Percentiles rank a stretch among this genome's conserved stretches.
Evolutionary conservation across 2,329 filamentous ascomycete species (phyloP).

Genomic region (Penicillium sp.): DNA sequence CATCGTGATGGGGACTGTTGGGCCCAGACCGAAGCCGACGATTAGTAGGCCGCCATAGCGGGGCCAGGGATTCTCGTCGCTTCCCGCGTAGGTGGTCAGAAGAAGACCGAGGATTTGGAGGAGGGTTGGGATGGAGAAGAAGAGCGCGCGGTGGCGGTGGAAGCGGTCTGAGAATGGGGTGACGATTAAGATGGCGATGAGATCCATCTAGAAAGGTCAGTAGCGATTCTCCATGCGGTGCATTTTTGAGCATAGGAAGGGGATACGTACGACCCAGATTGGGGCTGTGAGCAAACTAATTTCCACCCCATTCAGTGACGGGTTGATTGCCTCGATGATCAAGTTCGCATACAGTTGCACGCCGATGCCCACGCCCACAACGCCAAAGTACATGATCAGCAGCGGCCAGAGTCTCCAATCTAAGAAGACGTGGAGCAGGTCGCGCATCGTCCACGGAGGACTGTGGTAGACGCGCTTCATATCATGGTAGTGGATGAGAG

Average conservation of each 20-base stretch:
- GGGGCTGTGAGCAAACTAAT: constrained; percentile 80
- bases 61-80: constrained; percentile 62
- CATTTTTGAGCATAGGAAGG: no score
- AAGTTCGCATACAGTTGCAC: constrained; percentile 83
- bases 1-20: constrained; percentile 90
- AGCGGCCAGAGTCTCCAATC: constrained; percentile 89
- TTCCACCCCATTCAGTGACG: constrained; percentile 63
- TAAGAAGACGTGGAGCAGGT: constrained; percentile 63
- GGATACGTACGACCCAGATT: constrained; percentile 72
- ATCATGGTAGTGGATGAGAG: constrained; percentile 74
- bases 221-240: no score
- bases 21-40: constrained; percentile 83
- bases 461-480: constrained; percentile 73
- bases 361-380: constrained; percentile 86
- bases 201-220: constrained; percentile 59
- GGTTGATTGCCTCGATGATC: constrained; percentile 75
- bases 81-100: constrained; percentile 66
- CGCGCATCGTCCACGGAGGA: constrained; percentile 64
- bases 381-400: constrained; percentile 87
- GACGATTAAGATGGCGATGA: constrained; percentile 77
- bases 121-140: constrained; percentile 70
- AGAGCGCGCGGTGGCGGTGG: constrained; percentile 68
- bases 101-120: constrained; percentile 79
- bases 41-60: constrained; percentile 84
- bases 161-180: constrained; percentile 85